phyloP scores from a whole-genome alignment of 148 eudicot species.

The Selenicereus undatus region DNA sequence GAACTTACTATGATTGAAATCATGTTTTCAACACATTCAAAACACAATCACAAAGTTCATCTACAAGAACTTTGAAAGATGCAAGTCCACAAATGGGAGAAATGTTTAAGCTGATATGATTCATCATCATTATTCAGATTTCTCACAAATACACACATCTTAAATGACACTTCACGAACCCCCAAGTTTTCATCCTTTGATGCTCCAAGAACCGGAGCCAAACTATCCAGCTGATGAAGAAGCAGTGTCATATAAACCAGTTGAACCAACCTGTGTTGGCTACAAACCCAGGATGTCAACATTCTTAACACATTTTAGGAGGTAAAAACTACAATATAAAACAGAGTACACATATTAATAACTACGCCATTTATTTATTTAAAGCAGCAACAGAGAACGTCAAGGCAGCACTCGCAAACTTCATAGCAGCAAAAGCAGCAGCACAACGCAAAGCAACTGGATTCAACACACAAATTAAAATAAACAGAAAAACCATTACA shows the following conservation, averaged over 20 bases:
- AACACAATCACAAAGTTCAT: background rate
- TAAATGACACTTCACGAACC: background rate
- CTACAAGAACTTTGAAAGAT: background rate
- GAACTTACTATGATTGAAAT: no score
- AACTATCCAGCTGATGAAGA: no score
- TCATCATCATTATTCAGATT: background rate
- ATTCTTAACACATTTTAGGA: background rate
- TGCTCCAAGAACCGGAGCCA: no score
- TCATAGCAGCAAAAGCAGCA: constrained; percentile 40
- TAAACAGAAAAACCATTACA: background rate
- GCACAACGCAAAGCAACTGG: constrained; percentile 29
- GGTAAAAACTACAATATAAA: no score
- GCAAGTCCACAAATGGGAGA: background rate
- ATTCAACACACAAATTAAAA: constrained; percentile 3
- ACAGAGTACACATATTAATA: background rate
- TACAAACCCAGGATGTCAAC: no score
- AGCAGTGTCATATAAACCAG: no score
- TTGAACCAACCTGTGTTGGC: no score
- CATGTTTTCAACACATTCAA: no score
- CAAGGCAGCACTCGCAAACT: constrained; percentile 35
- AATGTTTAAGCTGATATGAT: no score
- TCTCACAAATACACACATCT: background rate
- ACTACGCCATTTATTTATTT: background rate
- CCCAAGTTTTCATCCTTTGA: no score
- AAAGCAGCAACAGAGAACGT: constrained; percentile 32